Percentiles rank a stretch among this genome's conserved stretches.
These are phyloP conservation scores for Endocarpon pusillum DNA, from an alignment of 495 filamentous ascomycete genomes.

Conservation along the genomic window DNA sequence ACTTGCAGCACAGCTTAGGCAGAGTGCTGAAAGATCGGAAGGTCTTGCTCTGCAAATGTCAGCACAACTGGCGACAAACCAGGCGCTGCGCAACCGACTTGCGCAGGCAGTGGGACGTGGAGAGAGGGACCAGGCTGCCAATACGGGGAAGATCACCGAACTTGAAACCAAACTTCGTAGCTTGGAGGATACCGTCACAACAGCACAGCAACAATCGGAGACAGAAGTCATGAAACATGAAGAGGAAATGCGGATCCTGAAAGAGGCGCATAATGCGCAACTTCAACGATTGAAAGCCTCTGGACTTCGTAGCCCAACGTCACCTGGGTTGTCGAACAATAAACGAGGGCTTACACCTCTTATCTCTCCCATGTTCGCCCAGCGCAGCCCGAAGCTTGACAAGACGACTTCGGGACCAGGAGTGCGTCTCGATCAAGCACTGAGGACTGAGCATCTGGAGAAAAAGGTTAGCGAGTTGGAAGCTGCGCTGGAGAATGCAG, in stretches of 20 bases:
- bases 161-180: constrained; percentile 63
- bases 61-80: constrained; percentile 60
- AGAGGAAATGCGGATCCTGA: constrained; percentile 58
- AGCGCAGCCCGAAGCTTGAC: constrained; percentile 38
- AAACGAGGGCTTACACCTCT: no score
- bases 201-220: constrained; percentile 74
- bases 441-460: constrained; percentile 56
- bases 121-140: constrained; percentile 66
- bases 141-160: constrained; percentile 60
- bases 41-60: constrained; percentile 59
- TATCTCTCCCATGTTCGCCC: constrained; percentile 44
- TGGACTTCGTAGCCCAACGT: constrained; percentile 23
- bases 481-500: constrained; percentile 60
- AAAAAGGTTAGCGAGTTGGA: constrained; percentile 67
- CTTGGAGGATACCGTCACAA: constrained; percentile 68
- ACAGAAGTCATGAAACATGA: constrained; percentile 68
- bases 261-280: constrained; percentile 62
- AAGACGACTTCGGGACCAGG: constrained; percentile 38
- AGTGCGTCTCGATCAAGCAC: constrained; percentile 40
- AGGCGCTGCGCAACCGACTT: constrained; percentile 59
- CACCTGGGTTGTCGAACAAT: background rate
- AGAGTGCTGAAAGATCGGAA: constrained; percentile 59
- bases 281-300: constrained; percentile 60
- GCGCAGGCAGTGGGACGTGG: constrained; percentile 70
- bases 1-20: constrained; percentile 46